phyloP scores from a whole-genome alignment of 1,284 basidiomycete species.

The Ceratobasidium sp. region DNA sequence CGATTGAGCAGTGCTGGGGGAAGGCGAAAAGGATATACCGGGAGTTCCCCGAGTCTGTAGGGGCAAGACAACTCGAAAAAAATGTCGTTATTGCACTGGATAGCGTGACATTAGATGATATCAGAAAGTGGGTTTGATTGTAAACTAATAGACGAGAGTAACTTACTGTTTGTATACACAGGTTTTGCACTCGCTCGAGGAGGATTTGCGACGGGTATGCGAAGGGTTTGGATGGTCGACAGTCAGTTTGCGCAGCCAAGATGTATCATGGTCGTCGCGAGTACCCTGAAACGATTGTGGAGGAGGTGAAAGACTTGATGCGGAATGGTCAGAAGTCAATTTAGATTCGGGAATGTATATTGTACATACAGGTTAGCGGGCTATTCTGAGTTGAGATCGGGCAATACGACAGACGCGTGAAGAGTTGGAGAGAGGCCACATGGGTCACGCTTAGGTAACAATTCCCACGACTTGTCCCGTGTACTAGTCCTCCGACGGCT shows the following conservation, averaged over 20 bases:
- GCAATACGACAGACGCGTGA: too few species aligned
- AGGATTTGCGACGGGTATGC: not conserved
- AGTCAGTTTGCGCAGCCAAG: not conserved
- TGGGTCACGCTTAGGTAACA: too few species aligned
- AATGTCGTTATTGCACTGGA: constrained; percentile 28
- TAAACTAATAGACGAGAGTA: too few species aligned
- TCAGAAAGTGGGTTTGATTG: constrained; percentile 12
- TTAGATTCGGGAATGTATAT: too few species aligned
- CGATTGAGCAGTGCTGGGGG: constrained; percentile 47
- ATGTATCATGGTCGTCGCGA: not conserved
- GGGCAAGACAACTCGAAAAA: not conserved
- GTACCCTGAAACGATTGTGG: not conserved
- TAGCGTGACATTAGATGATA: not conserved
- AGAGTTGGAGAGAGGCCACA: too few species aligned
- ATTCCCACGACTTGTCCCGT: too few species aligned
- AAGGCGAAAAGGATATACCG: constrained; percentile 40
- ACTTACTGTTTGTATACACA: not conserved
- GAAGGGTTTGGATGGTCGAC: not conserved
- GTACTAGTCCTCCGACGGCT: too few species aligned
- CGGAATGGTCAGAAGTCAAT: too few species aligned
- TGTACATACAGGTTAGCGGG: too few species aligned
- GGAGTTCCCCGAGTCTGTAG: not conserved
- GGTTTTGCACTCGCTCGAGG: not conserved
- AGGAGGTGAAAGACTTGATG: not conserved
- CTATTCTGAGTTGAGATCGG: too few species aligned